Evolutionary conservation across 768 basidiomycete species (phyloP).

Genomic region (Naganishia friedmannii): DNA sequence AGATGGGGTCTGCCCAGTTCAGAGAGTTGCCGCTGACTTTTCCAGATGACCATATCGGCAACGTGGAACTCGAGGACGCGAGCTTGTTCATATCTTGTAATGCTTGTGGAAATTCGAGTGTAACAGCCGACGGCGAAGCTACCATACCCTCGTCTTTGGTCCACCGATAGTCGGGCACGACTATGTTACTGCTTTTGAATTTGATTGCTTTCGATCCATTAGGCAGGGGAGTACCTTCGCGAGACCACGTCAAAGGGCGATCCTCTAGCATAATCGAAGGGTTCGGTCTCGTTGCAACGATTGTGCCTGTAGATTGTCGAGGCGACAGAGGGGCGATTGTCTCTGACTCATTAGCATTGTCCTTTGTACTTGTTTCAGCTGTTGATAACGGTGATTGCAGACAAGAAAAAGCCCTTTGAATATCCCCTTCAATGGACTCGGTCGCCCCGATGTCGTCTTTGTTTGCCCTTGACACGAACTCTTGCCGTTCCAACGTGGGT

Average conservation of each 20-base stretch:
- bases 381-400: background rate
- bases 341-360: background rate
- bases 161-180: slow-evolving; percentile 31
- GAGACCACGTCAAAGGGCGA: slow-evolving; percentile 18
- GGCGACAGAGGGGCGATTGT: background rate
- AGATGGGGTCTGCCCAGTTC: slow-evolving; percentile 7
- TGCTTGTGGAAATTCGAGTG: slow-evolving; percentile 25
- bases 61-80: slow-evolving; percentile 18
- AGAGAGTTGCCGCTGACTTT: background rate
- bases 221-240: background rate
- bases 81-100: slow-evolving; percentile 34
- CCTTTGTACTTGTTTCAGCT: slow-evolving; percentile 6
- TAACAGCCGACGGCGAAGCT: slow-evolving; percentile 35
- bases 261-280: slow-evolving; percentile 17
- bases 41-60: background rate
- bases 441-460: background rate
- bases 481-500: background rate
- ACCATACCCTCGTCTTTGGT: slow-evolving; percentile 24
- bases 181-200: slow-evolving; percentile 29
- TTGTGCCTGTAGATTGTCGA: background rate
- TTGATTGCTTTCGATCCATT: background rate
- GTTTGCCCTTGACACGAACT: background rate
- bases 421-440: background rate
- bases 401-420: background rate
- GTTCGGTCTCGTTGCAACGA: background rate